Percentiles rank a stretch among this genome's conserved stretches.
Evolutionary conservation across 2,329 filamentous ascomycete species (phyloP).

Genomic region (Stachybotrys chlorohalonatus): DNA sequence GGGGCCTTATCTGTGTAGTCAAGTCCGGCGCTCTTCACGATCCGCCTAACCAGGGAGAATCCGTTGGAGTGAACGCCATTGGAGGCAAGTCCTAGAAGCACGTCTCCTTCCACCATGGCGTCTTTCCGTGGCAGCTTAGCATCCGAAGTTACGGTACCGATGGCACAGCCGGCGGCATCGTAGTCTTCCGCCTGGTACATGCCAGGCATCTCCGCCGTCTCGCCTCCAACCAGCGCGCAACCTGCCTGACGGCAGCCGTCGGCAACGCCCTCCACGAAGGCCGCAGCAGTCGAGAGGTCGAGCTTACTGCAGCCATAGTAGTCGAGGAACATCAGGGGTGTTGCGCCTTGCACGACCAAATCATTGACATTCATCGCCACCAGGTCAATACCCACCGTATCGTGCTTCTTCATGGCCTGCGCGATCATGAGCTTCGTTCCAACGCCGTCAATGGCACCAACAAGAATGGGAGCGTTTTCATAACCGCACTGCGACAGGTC

Average conservation of each 20-base stretch:
- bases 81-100: slow-evolving; percentile 77
- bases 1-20: slow-evolving; percentile 65
- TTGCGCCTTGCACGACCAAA: slow-evolving; percentile 88
- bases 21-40: slow-evolving; percentile 66
- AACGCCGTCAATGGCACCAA: slow-evolving; percentile 93
- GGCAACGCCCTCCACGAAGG: slow-evolving; percentile 88
- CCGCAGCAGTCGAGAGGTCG: slow-evolving; percentile 64
- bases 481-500: slow-evolving; percentile 63
- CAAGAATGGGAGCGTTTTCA: slow-evolving; percentile 64
- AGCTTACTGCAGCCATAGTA: slow-evolving; percentile 94
- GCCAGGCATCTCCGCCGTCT: slow-evolving; percentile 97
- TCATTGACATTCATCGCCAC: slow-evolving; percentile 99
- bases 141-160: slow-evolving; percentile 67
- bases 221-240: slow-evolving; percentile 89
- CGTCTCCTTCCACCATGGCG: slow-evolving; percentile 72
- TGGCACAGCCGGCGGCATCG: slow-evolving; percentile 83
- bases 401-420: slow-evolving; percentile 79
- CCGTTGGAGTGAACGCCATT: slow-evolving; percentile 92
- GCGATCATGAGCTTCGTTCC: slow-evolving; percentile 97
- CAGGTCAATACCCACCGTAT: slow-evolving; percentile 91
- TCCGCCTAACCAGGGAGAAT: slow-evolving; percentile 90
- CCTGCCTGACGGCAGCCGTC: slow-evolving; percentile 76
- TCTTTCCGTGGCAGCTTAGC: slow-evolving; percentile 66
- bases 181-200: slow-evolving; percentile 87
- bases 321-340: slow-evolving; percentile 93